Evolutionary conservation across 441 rosid species (phyloP).

Genomic region (Capsella rubella): DNA sequence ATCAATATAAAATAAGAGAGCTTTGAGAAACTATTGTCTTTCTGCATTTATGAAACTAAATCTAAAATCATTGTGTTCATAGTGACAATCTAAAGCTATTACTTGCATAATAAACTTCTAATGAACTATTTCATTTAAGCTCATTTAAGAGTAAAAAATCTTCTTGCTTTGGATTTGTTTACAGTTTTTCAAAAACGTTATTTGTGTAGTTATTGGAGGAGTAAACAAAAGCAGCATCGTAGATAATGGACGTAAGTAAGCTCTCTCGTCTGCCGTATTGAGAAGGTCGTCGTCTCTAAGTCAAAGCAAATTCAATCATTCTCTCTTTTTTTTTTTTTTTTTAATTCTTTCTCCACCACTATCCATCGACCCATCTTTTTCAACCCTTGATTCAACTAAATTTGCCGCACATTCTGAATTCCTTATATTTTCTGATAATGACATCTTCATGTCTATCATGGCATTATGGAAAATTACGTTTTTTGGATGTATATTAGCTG

Average conservation of each 20-base stretch:
- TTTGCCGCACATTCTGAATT: background rate
- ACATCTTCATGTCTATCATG: background rate
- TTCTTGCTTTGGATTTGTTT: too few species aligned
- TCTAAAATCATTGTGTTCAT: too few species aligned
- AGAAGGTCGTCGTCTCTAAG: slow-evolving; percentile 19
- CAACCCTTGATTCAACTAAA: background rate
- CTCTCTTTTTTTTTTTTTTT: background rate
- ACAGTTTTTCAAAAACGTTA: background rate
- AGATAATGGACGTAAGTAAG: background rate
- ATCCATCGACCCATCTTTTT: background rate
- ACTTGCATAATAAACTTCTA: too few species aligned
- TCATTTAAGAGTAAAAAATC: too few species aligned
- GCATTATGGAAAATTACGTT: too few species aligned
- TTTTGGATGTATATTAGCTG: too few species aligned
- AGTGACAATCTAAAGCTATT: too few species aligned
- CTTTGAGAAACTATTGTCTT: too few species aligned
- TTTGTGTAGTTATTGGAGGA: background rate
- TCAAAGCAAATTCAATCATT: background rate
- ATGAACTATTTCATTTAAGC: too few species aligned
- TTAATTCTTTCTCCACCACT: background rate
- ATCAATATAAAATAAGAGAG: too few species aligned
- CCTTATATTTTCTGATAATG: background rate
- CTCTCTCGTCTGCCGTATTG: background rate
- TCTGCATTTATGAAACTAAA: too few species aligned
- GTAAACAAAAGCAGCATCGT: background rate